Conservation (phyloP, 345 rosid genomes). For the Dovyalis caffra region DNA sequence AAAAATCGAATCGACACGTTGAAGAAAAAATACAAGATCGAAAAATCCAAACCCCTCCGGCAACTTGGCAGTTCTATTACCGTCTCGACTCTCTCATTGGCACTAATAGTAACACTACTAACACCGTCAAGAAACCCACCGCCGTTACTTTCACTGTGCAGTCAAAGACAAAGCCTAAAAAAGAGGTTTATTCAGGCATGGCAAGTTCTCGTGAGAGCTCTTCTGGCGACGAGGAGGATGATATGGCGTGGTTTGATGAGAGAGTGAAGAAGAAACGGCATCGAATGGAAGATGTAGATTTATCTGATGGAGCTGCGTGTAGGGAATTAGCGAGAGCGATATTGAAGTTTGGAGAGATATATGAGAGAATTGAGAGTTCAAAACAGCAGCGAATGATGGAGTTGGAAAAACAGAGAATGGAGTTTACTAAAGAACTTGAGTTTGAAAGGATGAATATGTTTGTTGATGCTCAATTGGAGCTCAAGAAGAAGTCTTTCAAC, state of each 20-base stretch:
- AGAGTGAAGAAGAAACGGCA: conserved; percentile 23
- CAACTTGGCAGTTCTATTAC: conserved; percentile 29
- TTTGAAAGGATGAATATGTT: conserved; percentile 24
- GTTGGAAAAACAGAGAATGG: conserved; percentile 34
- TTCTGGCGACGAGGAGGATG: conserved; percentile 1
- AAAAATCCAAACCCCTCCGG: conserved; percentile 23
- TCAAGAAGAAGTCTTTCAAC: background rate
- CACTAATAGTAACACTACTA: background rate
- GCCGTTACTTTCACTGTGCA: conserved; percentile 3
- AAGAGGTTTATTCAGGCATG: background rate
- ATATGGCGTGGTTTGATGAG: conserved; percentile 16
- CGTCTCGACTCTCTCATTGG: conserved; percentile 27
- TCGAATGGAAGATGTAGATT: conserved; percentile 21
- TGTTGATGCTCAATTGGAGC: conserved; percentile 20
- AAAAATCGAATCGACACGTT: conserved; percentile 20
- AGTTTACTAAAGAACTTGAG: conserved; percentile 30
- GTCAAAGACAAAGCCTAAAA: conserved; percentile 1
- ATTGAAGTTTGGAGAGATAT: conserved; percentile 26
- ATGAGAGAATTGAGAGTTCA: conserved; percentile 25
- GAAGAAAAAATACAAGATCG: conserved; percentile 19
- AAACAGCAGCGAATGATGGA: conserved; percentile 27
- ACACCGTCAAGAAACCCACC: background rate
- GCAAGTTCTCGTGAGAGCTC: conserved; percentile 9
- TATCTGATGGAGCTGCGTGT: conserved; percentile 23
- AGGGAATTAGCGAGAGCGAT: conserved; percentile 28